These are phyloP conservation scores for Orbilia blumenaviensis DNA, from an alignment of 2,329 filamentous ascomycete species.

Conservation along the genomic window DNA sequence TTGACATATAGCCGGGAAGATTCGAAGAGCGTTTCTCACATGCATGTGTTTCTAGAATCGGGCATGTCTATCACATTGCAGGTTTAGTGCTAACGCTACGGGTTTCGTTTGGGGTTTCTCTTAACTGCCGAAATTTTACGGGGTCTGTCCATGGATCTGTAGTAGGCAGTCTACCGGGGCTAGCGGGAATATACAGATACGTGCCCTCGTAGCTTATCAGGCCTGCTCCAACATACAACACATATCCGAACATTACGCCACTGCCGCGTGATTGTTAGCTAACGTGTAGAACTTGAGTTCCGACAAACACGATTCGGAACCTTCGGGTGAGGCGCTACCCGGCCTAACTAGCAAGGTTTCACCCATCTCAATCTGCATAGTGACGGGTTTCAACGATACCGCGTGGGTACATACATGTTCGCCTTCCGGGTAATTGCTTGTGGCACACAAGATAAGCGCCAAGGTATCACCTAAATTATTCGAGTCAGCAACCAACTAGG, in stretches of 20 bases:
- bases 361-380: background rate
- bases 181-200: background rate
- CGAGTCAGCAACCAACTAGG: background rate
- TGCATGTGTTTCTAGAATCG: background rate
- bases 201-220: no score
- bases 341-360: background rate
- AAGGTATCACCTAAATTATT: constrained; percentile 1
- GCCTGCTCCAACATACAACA: background rate
- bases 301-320: background rate
- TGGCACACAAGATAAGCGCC: background rate
- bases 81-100: no score
- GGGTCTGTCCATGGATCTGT: background rate
- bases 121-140: constrained; percentile 15
- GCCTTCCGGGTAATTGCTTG: background rate
- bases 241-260: background rate
- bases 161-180: background rate
- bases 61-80: background rate
- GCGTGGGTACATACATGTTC: background rate
- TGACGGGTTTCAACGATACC: background rate
- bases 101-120: background rate
- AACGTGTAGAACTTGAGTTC: background rate
- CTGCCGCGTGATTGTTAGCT: background rate
- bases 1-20: constrained; percentile 3
- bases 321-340: constrained; percentile 2
- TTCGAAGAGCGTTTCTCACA: background rate